phyloP scores from a whole-genome alignment of 768 basidiomycete genomes.

The Serendipita vermifera region DNA sequence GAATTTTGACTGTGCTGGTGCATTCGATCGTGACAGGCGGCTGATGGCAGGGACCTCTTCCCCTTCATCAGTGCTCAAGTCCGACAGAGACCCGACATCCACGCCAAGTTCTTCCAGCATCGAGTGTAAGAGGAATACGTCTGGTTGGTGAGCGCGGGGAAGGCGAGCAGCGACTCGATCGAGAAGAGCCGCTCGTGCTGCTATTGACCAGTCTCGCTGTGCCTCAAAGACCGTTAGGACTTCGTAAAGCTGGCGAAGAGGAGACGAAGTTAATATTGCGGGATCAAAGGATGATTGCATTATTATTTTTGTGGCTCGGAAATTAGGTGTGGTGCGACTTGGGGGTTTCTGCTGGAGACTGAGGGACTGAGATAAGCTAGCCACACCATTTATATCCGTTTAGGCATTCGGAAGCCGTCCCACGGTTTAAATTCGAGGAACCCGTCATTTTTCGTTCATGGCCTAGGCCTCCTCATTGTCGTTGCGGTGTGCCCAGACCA shows the following conservation, averaged over 20 bases:
- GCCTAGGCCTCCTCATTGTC: too few species aligned
- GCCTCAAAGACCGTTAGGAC: constrained; percentile 2
- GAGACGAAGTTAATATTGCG: not conserved
- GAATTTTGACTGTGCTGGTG: too few species aligned
- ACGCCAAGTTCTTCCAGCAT: not conserved
- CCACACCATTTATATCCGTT: too few species aligned
- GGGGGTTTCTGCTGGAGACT: too few species aligned
- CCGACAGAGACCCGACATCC: not conserved
- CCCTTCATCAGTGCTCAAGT: not conserved
- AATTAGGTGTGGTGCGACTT: too few species aligned
- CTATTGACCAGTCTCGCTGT: constrained; percentile 2
- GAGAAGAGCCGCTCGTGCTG: not conserved
- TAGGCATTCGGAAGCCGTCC: too few species aligned
- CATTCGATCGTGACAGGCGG: constrained; percentile 4
- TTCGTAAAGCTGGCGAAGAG: constrained; percentile 8
- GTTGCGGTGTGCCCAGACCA: too few species aligned
- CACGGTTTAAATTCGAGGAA: too few species aligned
- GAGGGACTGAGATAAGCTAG: too few species aligned
- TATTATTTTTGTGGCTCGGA: too few species aligned
- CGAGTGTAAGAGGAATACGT: constrained; percentile 1
- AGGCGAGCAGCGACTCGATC: not conserved
- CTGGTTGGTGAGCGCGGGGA: not conserved
- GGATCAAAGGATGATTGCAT: not conserved
- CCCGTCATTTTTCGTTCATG: too few species aligned
- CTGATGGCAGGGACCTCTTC: not conserved